Base-by-base conservation (phyloP, 2,329 filamentous ascomycete species). In the Orbilia ellipsospora region DNA sequence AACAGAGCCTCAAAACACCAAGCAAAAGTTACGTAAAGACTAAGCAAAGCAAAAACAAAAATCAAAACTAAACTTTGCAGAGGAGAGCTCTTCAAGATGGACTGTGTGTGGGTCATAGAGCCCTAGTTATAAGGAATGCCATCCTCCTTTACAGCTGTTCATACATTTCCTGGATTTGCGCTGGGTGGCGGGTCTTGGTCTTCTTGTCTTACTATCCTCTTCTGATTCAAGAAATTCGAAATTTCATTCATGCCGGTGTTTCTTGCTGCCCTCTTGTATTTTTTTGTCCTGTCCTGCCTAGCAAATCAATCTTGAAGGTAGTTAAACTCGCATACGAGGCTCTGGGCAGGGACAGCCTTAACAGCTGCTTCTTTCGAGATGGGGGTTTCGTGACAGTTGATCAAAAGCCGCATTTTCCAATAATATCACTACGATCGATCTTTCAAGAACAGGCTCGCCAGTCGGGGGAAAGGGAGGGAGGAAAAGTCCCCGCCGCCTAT, bases 401-500 rank as follows among this genome's bases (percentile, higher is more conserved):
- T 36, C 31, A 42, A 51, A 61, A 18, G 7, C 23, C 13, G 31
- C 13, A 48, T 36, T 36, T 36, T 36, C 31, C 31, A 36, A 36
- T 36, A 7, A 36, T 36, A 23, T 36, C 31, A 10, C 3, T 48
- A n/a, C 8, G 44, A n/a, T 48, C 44, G 23, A 23, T 23, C n/a
- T n/a, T 2, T 48, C 6, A 48, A 18, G 44, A 48, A 48, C 44
- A 13, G 15, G 16, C 13, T 36, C 31, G 31, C 31, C 31, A 7
- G 31, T 36, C 31, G 31, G 31, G 28, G 28, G 31, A 36, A 10
- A 36, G 8, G 10, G 5, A 36, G 10, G 10, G 10, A 40, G 16
- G 54, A 63, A 54, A 63, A 63, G 44, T 63, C 5, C 3, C 60
- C 60, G 60, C 60, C 60, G 60, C 60, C 48, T 63, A 52, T 26